Evolutionary conservation across 2,329 filamentous ascomycete species (phyloP), one percentile per base, ranked within the genome.

Genomic region (Curvularia spicifera): DNA sequence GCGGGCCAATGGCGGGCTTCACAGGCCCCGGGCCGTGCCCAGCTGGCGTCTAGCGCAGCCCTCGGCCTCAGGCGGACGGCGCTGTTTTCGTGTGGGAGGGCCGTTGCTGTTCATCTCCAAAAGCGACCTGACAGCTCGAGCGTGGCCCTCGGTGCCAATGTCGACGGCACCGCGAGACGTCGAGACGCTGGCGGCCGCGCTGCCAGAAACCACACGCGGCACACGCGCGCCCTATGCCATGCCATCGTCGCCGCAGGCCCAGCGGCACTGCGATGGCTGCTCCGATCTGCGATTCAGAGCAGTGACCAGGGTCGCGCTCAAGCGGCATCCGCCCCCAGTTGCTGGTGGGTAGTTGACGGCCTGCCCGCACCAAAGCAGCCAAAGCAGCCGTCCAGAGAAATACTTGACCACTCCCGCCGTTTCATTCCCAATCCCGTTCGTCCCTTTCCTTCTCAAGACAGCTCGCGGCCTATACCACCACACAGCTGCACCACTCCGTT

Each of bases 391-490:
- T 55, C 56, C 51, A 58, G 54, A 73, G 72, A 74, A 73, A 76
- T 70, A 73, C 68, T 67, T 69, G 68, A 67, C 71, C 66, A 68
- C 68, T 67, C 69, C 70, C 70, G 67, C 71, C 71, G 73, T 73
- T 75, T 75, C 72, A 70, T 76, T 66, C 74, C 74, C 71, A 74
- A 76, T 74, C 70, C 71, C 70, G 64, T 75, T 68, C 67, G 66
- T 71, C 69, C 68, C 72, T 76, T 78, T 76, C 72, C 75, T 72
- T 73, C 74, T 73, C 71, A 71, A 77, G 74, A 75, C 75, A 75
- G 68, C 70, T 71, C 59, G 66, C 47, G 56, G 56, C 46, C 56
- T 58, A 55, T 63, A 66, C 65, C 71, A 69, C 62, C 44, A 31
- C 44, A 18, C 26, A 29, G 44, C 70, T 74, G 71, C 68, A 69